A percentile compares a stretch with the other conserved stretches of the same genome.
Conservation (phyloP, 2,329 filamentous ascomycete species). For the Colletotrichum kahawae region DNA sequence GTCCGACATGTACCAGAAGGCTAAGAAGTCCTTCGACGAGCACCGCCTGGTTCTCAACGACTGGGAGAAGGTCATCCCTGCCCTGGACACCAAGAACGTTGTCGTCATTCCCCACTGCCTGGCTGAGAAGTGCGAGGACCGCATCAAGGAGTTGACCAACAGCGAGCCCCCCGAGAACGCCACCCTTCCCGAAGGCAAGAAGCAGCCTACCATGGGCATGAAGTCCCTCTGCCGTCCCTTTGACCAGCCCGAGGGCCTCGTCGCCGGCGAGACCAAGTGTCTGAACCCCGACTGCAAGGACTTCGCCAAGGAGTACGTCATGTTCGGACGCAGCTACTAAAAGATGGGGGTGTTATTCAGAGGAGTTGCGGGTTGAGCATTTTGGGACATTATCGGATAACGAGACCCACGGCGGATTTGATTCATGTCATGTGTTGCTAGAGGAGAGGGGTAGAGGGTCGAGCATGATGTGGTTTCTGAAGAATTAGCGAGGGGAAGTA, state of each 20-base stretch:
- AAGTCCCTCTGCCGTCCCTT: conserved; percentile 77
- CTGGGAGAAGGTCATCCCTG: conserved; percentile 91
- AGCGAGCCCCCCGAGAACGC: conserved; percentile 55
- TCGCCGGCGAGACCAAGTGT: conserved; percentile 86
- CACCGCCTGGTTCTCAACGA: conserved; percentile 83
- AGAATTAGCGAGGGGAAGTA: neutral
- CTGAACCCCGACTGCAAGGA: conserved; percentile 84
- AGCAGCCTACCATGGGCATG: conserved; percentile 66
- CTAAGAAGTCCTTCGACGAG: conserved; percentile 76
- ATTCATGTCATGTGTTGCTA: conserved; percentile 12
- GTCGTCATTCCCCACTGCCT: conserved; percentile 91
- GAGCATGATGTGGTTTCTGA: neutral
- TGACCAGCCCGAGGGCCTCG: conserved; percentile 81
- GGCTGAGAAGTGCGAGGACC: conserved; percentile 82
- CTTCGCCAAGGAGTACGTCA: conserved; percentile 83
- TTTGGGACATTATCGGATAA: conserved; percentile 12
- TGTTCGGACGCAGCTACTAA: conserved; percentile 83
- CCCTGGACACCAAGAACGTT: conserved; percentile 90
- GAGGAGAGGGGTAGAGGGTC: conserved; percentile 1
- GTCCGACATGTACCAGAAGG: conserved; percentile 77
- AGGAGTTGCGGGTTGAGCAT: conserved; percentile 18
- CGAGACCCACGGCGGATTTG: conserved; percentile 8
- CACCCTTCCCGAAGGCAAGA: conserved; percentile 56
- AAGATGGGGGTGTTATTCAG: neutral
- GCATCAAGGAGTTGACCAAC: conserved; percentile 91